Conservation (phyloP, 208 protist species). For the Crithidia thermophila region DNA sequence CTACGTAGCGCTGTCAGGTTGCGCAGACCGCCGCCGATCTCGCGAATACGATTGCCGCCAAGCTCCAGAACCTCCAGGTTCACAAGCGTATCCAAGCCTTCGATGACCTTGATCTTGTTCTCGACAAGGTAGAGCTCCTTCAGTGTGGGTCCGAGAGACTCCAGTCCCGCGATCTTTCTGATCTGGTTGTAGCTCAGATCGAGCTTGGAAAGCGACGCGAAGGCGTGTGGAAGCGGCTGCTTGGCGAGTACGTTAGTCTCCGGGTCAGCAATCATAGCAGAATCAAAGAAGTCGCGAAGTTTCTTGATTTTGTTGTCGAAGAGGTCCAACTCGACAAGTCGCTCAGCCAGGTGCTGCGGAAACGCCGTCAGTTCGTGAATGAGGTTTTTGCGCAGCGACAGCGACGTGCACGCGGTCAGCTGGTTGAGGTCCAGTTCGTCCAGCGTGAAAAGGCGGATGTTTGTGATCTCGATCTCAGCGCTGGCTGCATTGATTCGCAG, state of each 20-base stretch:
- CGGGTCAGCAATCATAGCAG: slow-evolving; percentile 14
- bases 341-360: slow-evolving; percentile 58
- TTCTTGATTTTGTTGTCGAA: slow-evolving; percentile 94
- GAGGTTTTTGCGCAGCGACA: slow-evolving; percentile 91
- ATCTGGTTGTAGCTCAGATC: slow-evolving; percentile 94
- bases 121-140: slow-evolving; percentile 91
- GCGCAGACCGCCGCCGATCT: slow-evolving; percentile 72
- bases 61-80: slow-evolving; percentile 89
- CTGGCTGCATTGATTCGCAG: slow-evolving; percentile 58
- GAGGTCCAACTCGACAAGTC: slow-evolving; percentile 83
- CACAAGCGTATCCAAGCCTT: slow-evolving; percentile 77
- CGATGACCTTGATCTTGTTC: slow-evolving; percentile 92
- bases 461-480: slow-evolving; percentile 74
- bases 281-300: slow-evolving; percentile 77
- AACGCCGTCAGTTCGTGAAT: slow-evolving; percentile 83
- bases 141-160: slow-evolving; percentile 67
- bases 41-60: slow-evolving; percentile 86
- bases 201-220: slow-evolving; percentile 68
- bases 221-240: slow-evolving; percentile 38
- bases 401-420: slow-evolving; percentile 57
- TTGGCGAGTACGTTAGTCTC: slow-evolving; percentile 22
- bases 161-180: slow-evolving; percentile 68
- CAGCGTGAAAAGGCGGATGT: slow-evolving; percentile 88
- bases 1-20: slow-evolving; percentile 70
- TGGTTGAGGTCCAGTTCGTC: slow-evolving; percentile 77